phyloP scores from a whole-genome alignment of 2,329 filamentous ascomycete species.

The Penicillium hesseltinei region DNA sequence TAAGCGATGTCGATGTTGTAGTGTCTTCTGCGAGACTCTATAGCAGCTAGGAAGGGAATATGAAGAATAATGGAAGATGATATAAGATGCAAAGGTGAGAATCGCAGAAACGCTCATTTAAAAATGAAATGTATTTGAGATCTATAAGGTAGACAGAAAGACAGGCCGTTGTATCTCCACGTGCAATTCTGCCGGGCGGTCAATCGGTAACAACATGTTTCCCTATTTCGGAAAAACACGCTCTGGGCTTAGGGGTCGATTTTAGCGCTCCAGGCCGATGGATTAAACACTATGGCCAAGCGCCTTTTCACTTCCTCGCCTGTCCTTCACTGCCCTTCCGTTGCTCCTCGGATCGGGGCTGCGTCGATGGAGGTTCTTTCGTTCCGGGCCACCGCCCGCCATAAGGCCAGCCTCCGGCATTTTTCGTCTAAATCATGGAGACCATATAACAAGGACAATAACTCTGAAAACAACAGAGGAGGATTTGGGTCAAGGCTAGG shows the following conservation, averaged over 20 bases:
- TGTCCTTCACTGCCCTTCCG: conserved; percentile 24
- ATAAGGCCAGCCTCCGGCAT: conserved; percentile 29
- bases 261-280: conserved; percentile 22
- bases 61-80: neutral
- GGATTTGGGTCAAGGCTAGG: conserved; percentile 59
- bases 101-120: neutral
- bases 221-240: conserved; percentile 15
- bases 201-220: conserved; percentile 3
- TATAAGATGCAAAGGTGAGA: neutral
- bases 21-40: neutral
- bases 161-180: conserved; percentile 1
- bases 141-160: neutral
- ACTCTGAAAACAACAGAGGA: conserved; percentile 39
- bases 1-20: neutral
- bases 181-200: conserved; percentile 22
- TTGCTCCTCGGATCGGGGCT: conserved; percentile 23
- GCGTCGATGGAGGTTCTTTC: conserved; percentile 34
- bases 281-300: conserved; percentile 37
- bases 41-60: neutral
- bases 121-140: neutral
- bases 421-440: conserved; percentile 45
- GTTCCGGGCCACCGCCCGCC: conserved; percentile 32
- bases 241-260: conserved; percentile 13
- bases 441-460: conserved; percentile 42
- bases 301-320: conserved; percentile 30